These are phyloP conservation scores for Toxoplasma gondii DNA, from an alignment of 169 alveolate genomes.

Conservation along the genomic window DNA sequence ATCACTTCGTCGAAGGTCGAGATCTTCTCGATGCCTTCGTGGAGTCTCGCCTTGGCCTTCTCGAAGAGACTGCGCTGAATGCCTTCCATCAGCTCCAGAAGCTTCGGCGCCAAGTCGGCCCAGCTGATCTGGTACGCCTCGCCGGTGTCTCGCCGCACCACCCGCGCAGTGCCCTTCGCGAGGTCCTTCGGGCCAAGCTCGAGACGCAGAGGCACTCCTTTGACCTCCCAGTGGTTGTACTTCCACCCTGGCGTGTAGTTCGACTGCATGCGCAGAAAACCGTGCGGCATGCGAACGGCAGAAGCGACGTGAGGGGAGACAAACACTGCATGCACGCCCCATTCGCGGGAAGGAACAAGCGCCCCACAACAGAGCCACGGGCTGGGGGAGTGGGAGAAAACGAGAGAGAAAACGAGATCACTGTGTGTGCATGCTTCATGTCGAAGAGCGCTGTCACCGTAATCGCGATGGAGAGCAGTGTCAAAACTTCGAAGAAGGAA, in stretches of 20 bases:
- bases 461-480: too few species aligned
- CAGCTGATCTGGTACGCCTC: slow-evolving; percentile 73
- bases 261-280: slow-evolving; percentile 82
- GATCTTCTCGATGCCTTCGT: slow-evolving; percentile 63
- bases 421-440: too few species aligned
- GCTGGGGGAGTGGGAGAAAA: too few species aligned
- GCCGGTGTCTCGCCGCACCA: slow-evolving; percentile 65
- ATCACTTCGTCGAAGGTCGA: slow-evolving; percentile 77
- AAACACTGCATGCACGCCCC: neutral
- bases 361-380: too few species aligned
- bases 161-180: slow-evolving; percentile 82
- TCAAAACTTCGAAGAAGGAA: too few species aligned
- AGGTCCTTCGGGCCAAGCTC: slow-evolving; percentile 98
- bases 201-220: slow-evolving; percentile 98
- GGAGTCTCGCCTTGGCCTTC: slow-evolving; percentile 61
- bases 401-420: too few species aligned
- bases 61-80: slow-evolving; percentile 69
- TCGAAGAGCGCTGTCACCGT: too few species aligned
- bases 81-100: slow-evolving; percentile 62
- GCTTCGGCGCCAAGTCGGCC: slow-evolving; percentile 73
- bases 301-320: neutral
- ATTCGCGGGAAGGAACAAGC: neutral
- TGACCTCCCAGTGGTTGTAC: slow-evolving; percentile 99
- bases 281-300: too few species aligned
- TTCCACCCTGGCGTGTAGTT: slow-evolving; percentile 99